A percentile compares a stretch with the other conserved stretches of the same genome.
These are phyloP conservation scores for Blastocystis sp. DNA, from an alignment of 352 stramenopile species.

Conservation along the genomic window DNA sequence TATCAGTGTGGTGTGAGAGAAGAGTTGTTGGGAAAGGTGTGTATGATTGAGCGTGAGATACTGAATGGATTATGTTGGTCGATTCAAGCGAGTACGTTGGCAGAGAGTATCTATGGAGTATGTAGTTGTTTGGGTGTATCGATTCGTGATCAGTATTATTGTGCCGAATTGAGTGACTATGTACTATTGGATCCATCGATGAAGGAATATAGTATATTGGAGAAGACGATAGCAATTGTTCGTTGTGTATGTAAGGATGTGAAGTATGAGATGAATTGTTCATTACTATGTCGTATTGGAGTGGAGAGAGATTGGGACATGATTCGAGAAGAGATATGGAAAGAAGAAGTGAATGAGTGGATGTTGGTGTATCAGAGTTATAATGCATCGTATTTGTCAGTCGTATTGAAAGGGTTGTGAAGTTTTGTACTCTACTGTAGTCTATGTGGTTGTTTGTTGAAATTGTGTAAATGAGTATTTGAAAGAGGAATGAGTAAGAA, in stretches of 20 bases:
- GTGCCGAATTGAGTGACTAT: background rate
- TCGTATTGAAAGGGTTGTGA: too few relatives aligned
- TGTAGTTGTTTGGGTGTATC: background rate
- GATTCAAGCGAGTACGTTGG: background rate
- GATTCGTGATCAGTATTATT: background rate
- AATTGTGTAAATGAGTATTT: too few relatives aligned
- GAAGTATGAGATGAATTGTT: too few relatives aligned
- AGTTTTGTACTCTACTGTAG: too few relatives aligned
- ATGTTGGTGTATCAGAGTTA: too few relatives aligned
- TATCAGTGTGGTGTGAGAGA: background rate
- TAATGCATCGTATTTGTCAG: too few relatives aligned
- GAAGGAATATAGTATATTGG: background rate
- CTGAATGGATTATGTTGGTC: background rate
- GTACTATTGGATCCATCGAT: background rate
- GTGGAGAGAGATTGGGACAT: background rate
- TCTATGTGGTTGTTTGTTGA: too few relatives aligned
- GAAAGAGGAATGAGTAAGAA: too few relatives aligned
- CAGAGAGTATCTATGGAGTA: background rate
- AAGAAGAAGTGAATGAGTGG: too few relatives aligned
- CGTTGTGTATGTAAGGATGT: too few relatives aligned
- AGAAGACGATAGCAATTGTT: background rate
- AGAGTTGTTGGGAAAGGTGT: background rate
- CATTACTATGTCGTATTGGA: background rate
- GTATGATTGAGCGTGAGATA: background rate
- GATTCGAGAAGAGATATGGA: background rate